Conservation (phyloP, 2,329 filamentous ascomycete genomes). For the Coniochaeta sp. region DNA sequence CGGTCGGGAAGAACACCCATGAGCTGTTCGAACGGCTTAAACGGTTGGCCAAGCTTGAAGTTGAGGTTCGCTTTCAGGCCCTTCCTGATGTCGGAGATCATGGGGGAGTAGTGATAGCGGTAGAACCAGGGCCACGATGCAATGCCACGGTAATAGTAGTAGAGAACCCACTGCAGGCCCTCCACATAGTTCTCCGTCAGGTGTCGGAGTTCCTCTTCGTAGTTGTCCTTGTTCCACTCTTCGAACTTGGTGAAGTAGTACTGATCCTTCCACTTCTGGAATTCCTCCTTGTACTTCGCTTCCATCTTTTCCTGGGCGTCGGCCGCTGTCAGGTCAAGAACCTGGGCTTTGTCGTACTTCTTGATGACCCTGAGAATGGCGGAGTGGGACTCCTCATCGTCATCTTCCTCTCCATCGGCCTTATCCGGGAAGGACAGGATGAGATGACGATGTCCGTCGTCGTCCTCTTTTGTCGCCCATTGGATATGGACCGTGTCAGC, state of each 20-base stretch:
- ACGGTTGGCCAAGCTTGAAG: constrained; percentile 91
- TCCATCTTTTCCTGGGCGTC: constrained; percentile 75
- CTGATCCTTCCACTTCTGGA: constrained; percentile 85
- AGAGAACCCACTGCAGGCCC: constrained; percentile 95
- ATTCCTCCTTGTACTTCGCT: constrained; percentile 83
- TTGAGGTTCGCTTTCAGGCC: constrained; percentile 82
- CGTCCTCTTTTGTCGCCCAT: constrained; percentile 52
- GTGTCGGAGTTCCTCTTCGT: constrained; percentile 66
- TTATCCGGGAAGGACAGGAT: constrained; percentile 41
- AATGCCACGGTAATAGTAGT: constrained; percentile 95
- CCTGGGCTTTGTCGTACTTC: constrained; percentile 82
- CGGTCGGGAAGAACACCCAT: constrained; percentile 98
- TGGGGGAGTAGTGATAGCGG: constrained; percentile 90
- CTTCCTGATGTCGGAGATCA: constrained; percentile 86
- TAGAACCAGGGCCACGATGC: constrained; percentile 99
- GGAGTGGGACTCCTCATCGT: constrained; percentile 75
- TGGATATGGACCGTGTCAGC: constrained; percentile 55
- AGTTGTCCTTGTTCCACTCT: constrained; percentile 69
- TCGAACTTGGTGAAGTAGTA: constrained; percentile 84
- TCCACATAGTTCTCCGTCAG: constrained; percentile 96
- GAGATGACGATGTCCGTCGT: constrained; percentile 46
- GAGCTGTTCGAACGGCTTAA: constrained; percentile 89
- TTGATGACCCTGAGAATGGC: constrained; percentile 81
- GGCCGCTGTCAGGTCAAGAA: constrained; percentile 71
- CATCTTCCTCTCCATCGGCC: constrained; percentile 56